A percentile compares a stretch with the other conserved stretches of the same genome.
Evolutionary conservation across 1,284 basidiomycete genomes (phyloP).

Genomic region (Pseudozyma thailandica): DNA sequence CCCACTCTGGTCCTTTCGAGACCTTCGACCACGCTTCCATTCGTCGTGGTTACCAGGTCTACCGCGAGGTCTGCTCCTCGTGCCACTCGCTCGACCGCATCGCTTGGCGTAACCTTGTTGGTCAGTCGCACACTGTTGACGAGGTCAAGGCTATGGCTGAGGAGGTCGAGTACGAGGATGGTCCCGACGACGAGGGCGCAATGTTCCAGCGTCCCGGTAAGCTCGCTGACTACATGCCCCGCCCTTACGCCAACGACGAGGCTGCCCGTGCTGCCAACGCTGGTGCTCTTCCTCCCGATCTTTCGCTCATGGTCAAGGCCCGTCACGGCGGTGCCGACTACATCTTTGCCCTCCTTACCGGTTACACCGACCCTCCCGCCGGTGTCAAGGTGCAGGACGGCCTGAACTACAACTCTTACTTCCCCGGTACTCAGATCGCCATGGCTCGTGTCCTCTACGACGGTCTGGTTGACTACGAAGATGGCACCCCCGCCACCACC

Average conservation of each 20-base stretch:
- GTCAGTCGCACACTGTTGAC: conserved; percentile 93
- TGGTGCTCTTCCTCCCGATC: conserved; percentile 95
- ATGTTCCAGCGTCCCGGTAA: conserved; percentile 99
- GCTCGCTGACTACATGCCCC: conserved; percentile 94
- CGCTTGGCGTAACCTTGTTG: conserved; percentile 99
- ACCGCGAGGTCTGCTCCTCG: conserved; percentile 97
- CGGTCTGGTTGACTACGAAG: conserved; percentile 70
- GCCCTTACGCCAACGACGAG: conserved; percentile 97
- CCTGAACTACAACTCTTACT: conserved; percentile 69
- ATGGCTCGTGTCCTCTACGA: conserved; percentile 98
- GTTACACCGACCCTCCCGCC: conserved; percentile 95
- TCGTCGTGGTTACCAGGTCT: conserved; percentile 97
- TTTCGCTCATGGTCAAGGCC: conserved; percentile 97
- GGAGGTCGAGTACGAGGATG: conserved; percentile 90
- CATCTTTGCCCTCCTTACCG: conserved; percentile 94
- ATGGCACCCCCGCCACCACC: conserved; percentile 91
- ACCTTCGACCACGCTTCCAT: conserved; percentile 96
- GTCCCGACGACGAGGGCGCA: conserved; percentile 92
- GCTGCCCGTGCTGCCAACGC: conserved; percentile 93
- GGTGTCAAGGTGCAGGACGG: conserved; percentile 88
- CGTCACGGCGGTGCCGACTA: conserved; percentile 97
- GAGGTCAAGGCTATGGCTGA: conserved; percentile 93
- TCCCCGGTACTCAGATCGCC: conserved; percentile 78
- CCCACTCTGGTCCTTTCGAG: conserved; percentile 86
- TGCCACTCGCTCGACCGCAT: conserved; percentile 99